Conservation (phyloP, 1,284 basidiomycete species). For the Mycosarcoma mackinlayi region DNA sequence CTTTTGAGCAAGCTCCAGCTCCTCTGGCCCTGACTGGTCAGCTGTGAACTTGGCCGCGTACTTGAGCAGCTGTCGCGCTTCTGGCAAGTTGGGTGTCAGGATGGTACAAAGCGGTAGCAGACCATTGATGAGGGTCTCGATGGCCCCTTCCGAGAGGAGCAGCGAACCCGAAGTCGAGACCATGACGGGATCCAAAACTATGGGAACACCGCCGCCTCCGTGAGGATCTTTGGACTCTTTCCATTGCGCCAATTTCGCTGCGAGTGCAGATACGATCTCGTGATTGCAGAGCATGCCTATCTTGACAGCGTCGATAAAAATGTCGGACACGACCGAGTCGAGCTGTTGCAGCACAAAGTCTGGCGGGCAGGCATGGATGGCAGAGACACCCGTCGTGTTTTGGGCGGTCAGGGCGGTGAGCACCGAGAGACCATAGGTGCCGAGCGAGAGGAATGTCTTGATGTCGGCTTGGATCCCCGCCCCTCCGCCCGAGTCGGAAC, state of each 20-base stretch:
- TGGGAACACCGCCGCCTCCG: constrained; percentile 31
- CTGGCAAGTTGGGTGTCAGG: constrained; percentile 87
- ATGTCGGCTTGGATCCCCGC: constrained; percentile 88
- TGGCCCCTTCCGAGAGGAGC: constrained; percentile 77
- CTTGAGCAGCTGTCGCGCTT: constrained; percentile 77
- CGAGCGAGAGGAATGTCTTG: constrained; percentile 78
- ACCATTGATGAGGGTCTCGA: constrained; percentile 74
- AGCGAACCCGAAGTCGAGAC: constrained; percentile 90
- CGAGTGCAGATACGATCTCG: constrained; percentile 69
- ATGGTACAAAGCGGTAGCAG: constrained; percentile 80
- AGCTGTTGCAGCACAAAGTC: constrained; percentile 73
- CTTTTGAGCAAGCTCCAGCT: constrained; percentile 24
- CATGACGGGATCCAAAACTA: constrained; percentile 77
- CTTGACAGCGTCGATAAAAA: constrained; percentile 81
- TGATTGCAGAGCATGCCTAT: constrained; percentile 83
- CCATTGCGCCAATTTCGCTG: constrained; percentile 39
- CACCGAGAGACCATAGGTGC: constrained; percentile 86
- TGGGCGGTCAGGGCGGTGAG: constrained; percentile 91
- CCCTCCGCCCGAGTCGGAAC: constrained; percentile 87
- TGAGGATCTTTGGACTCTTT: constrained; percentile 3
- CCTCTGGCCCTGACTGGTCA: constrained; percentile 17
- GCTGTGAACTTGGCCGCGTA: constrained; percentile 46
- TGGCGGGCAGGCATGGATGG: constrained; percentile 69
- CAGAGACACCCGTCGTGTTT: constrained; percentile 84
- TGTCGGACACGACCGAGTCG: constrained; percentile 79